Percentiles rank a stretch among this genome's conserved stretches.
These are phyloP conservation scores for Solanum stenotomum DNA, from an alignment of 257 asterid species.

Conservation along the genomic window DNA sequence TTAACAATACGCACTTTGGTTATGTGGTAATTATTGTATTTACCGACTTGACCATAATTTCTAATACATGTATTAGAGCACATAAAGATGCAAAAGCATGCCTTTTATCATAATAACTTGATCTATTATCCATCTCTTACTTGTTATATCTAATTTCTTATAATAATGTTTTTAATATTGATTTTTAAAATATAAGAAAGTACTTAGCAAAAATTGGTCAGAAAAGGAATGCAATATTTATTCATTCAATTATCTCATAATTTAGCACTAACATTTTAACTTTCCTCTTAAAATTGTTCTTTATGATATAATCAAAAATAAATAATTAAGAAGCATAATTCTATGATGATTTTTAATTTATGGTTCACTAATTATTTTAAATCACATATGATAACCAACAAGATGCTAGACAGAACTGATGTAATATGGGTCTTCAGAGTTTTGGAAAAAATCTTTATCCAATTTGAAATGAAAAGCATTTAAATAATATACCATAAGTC, in stretches of 20 bases:
- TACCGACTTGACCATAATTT: background rate
- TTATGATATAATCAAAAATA: background rate
- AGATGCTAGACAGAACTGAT: background rate
- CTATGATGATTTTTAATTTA: background rate
- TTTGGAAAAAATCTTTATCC: background rate
- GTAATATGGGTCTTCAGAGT: background rate
- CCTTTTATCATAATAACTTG: background rate
- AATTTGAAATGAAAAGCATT: background rate
- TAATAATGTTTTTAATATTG: background rate
- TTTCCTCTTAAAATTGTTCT: background rate
- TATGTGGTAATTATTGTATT: background rate
- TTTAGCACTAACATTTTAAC: background rate
- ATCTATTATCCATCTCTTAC: background rate
- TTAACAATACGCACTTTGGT: background rate
- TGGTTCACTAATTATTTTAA: background rate
- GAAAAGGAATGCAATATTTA: background rate
- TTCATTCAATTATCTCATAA: background rate
- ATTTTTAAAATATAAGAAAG: background rate
- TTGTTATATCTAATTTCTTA: background rate
- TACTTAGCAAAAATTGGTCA: background rate
- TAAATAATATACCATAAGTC: background rate
- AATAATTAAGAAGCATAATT: background rate
- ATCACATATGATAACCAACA: background rate
- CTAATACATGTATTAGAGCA: background rate
- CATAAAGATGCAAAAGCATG: background rate